Evolutionary conservation across 2,329 filamentous ascomycete genomes (phyloP), one percentile per base, ranked within the genome.

Genomic region (Penicillium brasilianum): DNA sequence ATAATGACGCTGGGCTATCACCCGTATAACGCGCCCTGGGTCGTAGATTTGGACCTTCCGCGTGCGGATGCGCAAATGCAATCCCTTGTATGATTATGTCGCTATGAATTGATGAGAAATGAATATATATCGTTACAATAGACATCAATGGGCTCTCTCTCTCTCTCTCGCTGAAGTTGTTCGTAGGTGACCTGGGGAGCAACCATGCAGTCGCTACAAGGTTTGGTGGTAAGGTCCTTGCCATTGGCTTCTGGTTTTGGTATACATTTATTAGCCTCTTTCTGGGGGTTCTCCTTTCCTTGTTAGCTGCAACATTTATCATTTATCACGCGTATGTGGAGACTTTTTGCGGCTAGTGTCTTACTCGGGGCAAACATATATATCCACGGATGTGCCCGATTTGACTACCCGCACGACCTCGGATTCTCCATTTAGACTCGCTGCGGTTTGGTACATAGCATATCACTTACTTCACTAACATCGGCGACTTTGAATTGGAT

Each of bases 41-140:
- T 87, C 44, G 78, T 87, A 32, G 84, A 86, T 74, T 48, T 87
- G 55, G 82, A 86, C 70, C 67, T 81, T 30, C 76, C 77, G n/a
- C 20, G 60, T 49, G 59, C 61, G 25, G 53, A 59, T 44, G 18
- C 18, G 36, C 37, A 18, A 41, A 9, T 30, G 52, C 22, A n/a
- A 57, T 13, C 34, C 39, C 25, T 51, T 57, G 22, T 25, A 39
- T 44, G 50, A 22, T 4, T 30, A 53, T 61, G n/a, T 49, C 30
- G 22, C 39, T 44, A 59, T 44, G 59, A 61, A 16, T 49, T 63
- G 41, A 61, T 59, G 61, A 61, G 51, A 59, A 57, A 59, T 59
- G 56, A 61, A 53, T 11, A 53, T 11, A 53, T 30, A 53, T 37
- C n/a, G 52, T 44, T 30, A 48, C 2, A 1, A 48, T 50, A 34